phyloP scores from a whole-genome alignment of 768 basidiomycete genomes.

The Hortiboletus flavorubellus region DNA sequence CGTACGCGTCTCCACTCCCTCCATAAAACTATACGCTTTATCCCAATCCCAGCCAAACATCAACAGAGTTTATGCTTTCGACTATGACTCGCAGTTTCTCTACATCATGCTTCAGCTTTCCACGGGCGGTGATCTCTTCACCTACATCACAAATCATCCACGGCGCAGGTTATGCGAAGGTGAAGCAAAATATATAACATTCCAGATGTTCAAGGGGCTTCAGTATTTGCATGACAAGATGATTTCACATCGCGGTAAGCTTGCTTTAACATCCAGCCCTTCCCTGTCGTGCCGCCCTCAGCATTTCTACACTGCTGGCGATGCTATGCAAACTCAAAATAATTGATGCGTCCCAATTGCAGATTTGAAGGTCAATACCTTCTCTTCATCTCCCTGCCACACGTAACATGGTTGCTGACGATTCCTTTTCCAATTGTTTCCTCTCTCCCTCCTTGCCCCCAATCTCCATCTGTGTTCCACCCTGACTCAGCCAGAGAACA shows the following conservation, averaged over 20 bases:
- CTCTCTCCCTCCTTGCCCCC: neutral
- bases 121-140: conserved; percentile 86
- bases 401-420: neutral
- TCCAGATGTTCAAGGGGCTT: conserved; percentile 69
- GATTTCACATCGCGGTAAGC: conserved; percentile 76
- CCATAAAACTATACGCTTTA: neutral
- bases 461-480: neutral
- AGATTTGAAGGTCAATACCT: conserved; percentile 60
- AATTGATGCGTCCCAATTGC: conserved; percentile 1
- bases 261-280: neutral
- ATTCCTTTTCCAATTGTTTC: neutral
- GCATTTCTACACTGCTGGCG: neutral
- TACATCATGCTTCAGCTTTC: conserved; percentile 85
- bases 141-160: conserved; percentile 67
- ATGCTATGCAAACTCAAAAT: neutral
- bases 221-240: conserved; percentile 65
- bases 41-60: conserved; percentile 63
- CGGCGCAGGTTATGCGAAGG: conserved; percentile 64
- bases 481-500: conserved; percentile 69
- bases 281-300: neutral
- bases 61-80: conserved; percentile 70
- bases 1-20: conserved; percentile 39
- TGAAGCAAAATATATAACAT: conserved; percentile 83
- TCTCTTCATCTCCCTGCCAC: neutral
- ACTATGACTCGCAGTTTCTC: conserved; percentile 60